phyloP scores from a whole-genome alignment of 169 alveolate species.

The Cryptosporidium canis region DNA sequence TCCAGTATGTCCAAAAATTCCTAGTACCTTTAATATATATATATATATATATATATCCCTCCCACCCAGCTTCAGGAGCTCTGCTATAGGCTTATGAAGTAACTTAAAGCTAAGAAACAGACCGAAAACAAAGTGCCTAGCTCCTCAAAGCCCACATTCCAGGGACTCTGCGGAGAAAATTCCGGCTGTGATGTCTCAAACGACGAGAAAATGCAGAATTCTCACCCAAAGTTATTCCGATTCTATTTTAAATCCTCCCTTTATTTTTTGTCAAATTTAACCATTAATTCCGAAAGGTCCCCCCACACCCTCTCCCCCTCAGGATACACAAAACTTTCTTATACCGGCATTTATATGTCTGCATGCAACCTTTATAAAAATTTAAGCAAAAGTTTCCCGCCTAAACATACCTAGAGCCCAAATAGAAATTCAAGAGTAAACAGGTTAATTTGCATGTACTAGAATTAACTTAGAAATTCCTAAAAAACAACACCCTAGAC shows the following conservation, averaged over 20 bases:
- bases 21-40: too few species aligned
- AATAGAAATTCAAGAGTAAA: too few species aligned
- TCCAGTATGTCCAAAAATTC: too few species aligned
- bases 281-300: neutral
- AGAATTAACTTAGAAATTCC: too few species aligned
- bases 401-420: neutral
- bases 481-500: too few species aligned
- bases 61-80: too few species aligned
- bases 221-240: neutral
- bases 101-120: neutral
- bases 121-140: neutral
- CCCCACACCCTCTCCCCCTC: slow-evolving; percentile 65
- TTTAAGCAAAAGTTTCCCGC: neutral
- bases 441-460: too few species aligned
- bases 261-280: slow-evolving; percentile 33
- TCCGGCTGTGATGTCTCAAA: neutral
- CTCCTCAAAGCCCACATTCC: neutral
- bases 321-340: neutral
- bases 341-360: slow-evolving; percentile 1
- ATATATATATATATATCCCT: too few species aligned
- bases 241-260: neutral
- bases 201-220: neutral
- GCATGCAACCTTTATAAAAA: slow-evolving; percentile 1
- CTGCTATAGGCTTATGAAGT: neutral
- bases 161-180: neutral